Conservation (phyloP, 1,284 basidiomycete species). For the Heterobasidion irregulare region DNA sequence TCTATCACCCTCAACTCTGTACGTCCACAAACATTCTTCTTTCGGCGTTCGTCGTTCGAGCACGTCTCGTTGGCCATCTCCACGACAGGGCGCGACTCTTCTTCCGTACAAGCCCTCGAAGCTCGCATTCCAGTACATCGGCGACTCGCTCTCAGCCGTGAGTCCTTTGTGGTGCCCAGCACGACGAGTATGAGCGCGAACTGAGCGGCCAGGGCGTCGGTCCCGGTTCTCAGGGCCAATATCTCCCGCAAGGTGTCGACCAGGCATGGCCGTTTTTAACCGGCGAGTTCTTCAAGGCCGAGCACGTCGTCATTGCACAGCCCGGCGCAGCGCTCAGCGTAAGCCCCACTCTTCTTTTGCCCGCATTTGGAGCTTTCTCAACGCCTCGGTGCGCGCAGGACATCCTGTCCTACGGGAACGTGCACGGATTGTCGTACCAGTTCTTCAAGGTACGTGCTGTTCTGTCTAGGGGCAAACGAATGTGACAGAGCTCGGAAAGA, state of each 20-base stretch:
- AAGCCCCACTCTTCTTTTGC: conserved; percentile 1
- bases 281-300: conserved; percentile 44
- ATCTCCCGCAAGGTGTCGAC: conserved; percentile 40
- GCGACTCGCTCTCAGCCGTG: conserved; percentile 50
- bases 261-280: conserved; percentile 52
- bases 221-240: conserved; percentile 35
- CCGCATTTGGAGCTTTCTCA: not conserved
- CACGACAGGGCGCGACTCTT: conserved; percentile 33
- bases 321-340: conserved; percentile 45
- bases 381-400: conserved; percentile 25
- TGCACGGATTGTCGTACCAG: conserved; percentile 43
- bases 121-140: conserved; percentile 47
- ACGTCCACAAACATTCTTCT: conserved; percentile 6
- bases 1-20: conserved; percentile 38
- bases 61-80: not conserved
- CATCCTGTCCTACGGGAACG: conserved; percentile 47
- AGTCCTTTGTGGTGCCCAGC: conserved; percentile 6
- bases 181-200: not conserved
- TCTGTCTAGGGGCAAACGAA: too few species aligned
- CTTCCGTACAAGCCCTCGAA: conserved; percentile 38
- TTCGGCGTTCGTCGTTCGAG: not conserved
- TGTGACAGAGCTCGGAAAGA: conserved; percentile 20
- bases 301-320: conserved; percentile 42
- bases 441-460: conserved; percentile 31
- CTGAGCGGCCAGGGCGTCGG: not conserved